Conservation (phyloP, 176 grass and related monocot species). For the Aechmea fasciata region DNA sequence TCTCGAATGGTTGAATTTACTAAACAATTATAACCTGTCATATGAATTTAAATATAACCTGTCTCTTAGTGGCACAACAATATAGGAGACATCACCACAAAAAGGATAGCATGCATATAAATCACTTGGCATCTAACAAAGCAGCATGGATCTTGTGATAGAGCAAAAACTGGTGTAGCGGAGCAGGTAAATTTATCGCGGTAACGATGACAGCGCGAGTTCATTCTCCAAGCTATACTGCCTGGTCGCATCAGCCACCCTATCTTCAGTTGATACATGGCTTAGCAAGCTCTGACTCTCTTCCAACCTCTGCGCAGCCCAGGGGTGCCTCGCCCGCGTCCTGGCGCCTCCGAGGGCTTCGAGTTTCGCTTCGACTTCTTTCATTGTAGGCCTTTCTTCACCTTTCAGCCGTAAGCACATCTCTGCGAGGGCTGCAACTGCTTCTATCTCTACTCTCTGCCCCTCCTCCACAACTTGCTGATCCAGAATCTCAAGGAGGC, state of each 20-base stretch:
- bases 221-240: constrained; percentile 33
- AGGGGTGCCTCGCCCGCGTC: constrained; percentile 9
- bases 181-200: no score
- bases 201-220: constrained; percentile 17
- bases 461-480: neutral
- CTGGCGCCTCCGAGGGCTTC: constrained; percentile 7
- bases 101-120: no score
- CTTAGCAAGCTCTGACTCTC: constrained; percentile 1
- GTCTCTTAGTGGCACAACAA: no score
- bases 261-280: neutral
- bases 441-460: neutral
- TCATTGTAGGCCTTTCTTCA: constrained; percentile 16
- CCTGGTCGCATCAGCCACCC: constrained; percentile 19
- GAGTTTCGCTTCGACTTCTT: constrained; percentile 25
- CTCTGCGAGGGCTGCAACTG: neutral
- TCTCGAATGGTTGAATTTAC: no score
- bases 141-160: no score
- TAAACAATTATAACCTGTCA: no score
- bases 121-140: no score
- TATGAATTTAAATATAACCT: no score
- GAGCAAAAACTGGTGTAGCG: no score
- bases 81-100: no score
- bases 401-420: neutral
- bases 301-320: neutral
- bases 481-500: constrained; percentile 23